phyloP scores from a whole-genome alignment of 768 basidiomycete species.

The Leccinum truebloodii region DNA sequence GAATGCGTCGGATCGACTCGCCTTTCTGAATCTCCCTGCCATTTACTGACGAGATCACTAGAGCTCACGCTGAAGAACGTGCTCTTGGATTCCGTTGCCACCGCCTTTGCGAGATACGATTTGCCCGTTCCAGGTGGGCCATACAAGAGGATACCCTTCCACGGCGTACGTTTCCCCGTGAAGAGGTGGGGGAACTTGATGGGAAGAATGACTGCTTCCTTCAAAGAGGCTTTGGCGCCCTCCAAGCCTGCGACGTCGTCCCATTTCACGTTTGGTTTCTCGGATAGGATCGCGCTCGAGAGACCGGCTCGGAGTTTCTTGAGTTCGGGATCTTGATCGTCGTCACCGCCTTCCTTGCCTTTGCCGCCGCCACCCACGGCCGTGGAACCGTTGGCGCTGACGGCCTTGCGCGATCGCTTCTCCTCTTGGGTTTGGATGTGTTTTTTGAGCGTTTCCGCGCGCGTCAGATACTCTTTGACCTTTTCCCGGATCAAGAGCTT shows the following conservation, averaged over 20 bases:
- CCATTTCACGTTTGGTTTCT: conserved; percentile 97
- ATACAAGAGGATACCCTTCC: conserved; percentile 94
- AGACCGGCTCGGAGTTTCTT: conserved; percentile 96
- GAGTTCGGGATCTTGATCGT: conserved; percentile 85
- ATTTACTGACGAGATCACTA: conserved; percentile 95
- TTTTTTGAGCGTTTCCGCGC: conserved; percentile 90
- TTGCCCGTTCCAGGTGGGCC: conserved; percentile 99
- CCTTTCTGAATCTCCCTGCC: conserved; percentile 99
- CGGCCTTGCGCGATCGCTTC: conserved; percentile 47
- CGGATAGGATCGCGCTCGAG: conserved; percentile 83
- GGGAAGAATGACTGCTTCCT: conserved; percentile 98
- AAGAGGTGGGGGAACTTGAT: conserved; percentile 99
- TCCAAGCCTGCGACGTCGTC: conserved; percentile 98
- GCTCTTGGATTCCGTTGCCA: conserved; percentile 98
- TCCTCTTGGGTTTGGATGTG: conserved; percentile 70
- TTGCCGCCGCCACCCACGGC: conserved; percentile 44
- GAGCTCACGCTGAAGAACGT: conserved; percentile 98
- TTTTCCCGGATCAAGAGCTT: conserved; percentile 84
- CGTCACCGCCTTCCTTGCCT: conserved; percentile 52
- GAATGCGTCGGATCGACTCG: conserved; percentile 37
- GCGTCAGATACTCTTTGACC: conserved; percentile 86
- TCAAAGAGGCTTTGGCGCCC: conserved; percentile 91
- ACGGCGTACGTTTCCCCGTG: conserved; percentile 97
- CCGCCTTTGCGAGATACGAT: conserved; percentile 95
- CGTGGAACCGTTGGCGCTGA: conserved; percentile 50